Conservation (phyloP, 2,329 filamentous ascomycete species). For the Berkeleyomyces basicola region DNA sequence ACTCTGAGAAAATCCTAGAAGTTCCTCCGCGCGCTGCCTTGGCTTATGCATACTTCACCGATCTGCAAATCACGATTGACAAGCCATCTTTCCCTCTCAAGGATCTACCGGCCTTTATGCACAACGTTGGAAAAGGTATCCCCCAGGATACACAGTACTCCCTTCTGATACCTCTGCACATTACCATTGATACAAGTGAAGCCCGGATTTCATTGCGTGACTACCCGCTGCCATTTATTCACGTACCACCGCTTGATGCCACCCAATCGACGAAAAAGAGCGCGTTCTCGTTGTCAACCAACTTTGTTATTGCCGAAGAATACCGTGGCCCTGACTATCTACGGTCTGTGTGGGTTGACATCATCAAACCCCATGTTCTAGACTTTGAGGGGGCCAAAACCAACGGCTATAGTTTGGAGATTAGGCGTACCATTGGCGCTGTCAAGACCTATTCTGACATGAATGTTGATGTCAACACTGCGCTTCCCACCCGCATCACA, state of each 20-base stretch:
- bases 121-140: constrained; percentile 92
- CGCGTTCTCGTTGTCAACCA: constrained; percentile 69
- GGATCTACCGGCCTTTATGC: constrained; percentile 68
- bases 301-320: constrained; percentile 94
- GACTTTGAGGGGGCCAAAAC: constrained; percentile 10
- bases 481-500: constrained; percentile 77
- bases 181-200: constrained; percentile 82
- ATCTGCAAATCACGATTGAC: constrained; percentile 72
- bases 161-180: constrained; percentile 73
- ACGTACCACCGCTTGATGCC: constrained; percentile 68
- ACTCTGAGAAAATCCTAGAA: constrained; percentile 70
- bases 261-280: constrained; percentile 65
- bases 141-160: constrained; percentile 81
- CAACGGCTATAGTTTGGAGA: constrained; percentile 62
- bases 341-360: constrained; percentile 63
- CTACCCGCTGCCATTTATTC: constrained; percentile 81
- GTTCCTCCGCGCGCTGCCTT: constrained; percentile 74
- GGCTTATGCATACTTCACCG: constrained; percentile 63
- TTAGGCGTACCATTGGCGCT: constrained; percentile 78
- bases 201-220: constrained; percentile 73
- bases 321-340: constrained; percentile 67
- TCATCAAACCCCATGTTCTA: constrained; percentile 47
- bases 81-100: constrained; percentile 80
- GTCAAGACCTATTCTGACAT: constrained; percentile 96
- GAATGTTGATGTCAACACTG: constrained; percentile 80